Base-by-base conservation (phyloP, 2,329 filamentous ascomycete genomes). In the Phaeosphaeriaceae sp. region DNA sequence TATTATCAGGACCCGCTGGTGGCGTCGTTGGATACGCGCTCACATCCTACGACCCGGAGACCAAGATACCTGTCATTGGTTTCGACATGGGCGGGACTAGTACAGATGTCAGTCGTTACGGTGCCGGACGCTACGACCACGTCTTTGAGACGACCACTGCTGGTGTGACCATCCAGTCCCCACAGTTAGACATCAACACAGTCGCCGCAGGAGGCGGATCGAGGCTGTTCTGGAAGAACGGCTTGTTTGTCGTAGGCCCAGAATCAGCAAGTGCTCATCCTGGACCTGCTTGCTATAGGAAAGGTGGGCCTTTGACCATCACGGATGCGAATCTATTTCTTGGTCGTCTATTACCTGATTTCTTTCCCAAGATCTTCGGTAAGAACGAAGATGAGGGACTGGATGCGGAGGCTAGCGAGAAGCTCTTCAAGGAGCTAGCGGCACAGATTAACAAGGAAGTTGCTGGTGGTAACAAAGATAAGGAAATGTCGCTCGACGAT, bases 31-130 rank as follows among this genome's bases (percentile, higher is more conserved):
- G 93, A 3, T 97, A 97, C 75, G 93, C 93, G 19, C 87, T 94
- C 20, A 97, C 94, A 0, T 95, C 91, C 1, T 97, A 95, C 74
- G 93, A 97, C 65, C 85, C 89, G 0, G 83, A 90, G 51, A 95
- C 92, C 3, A 91, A 88, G 72, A 92, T 87, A 0, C 92, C 93
- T 0, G 91, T 97, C 3, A 97, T 97, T 69, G 93, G 93, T 0
- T 97, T 97, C 70, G 93, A 97, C 67, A 97, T 97, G 93, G 92
- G 92, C 40, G 93, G 93, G 11, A 97, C 93, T 0, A 93, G 89
- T 56, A 97, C 93, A 0, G 93, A 97, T 75, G 92, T 97, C 10
- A 96, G 91, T 33, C 84, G 93, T 49, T 97, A 94, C 68, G 91
- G 91, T 6, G 88, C 90, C 53, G 93, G 93, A 17, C 84, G 91